These are phyloP conservation scores for Vinca major DNA, from an alignment of 305 asterid genomes.

Conservation along the genomic window DNA sequence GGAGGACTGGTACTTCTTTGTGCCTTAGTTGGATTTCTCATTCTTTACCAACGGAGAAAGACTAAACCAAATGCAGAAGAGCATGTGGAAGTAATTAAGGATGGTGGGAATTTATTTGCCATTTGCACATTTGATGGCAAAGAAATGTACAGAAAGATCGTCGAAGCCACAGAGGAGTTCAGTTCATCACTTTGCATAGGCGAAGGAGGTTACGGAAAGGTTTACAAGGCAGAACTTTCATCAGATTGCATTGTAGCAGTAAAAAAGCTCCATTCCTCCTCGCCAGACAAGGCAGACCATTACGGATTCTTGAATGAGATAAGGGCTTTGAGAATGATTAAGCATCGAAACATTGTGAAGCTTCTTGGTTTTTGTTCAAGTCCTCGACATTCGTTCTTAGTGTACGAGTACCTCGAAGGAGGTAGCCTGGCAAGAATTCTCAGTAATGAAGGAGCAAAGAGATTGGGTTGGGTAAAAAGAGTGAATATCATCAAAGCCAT, in stretches of 20 bases:
- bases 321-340: conserved; percentile 1
- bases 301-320: conserved; percentile 10
- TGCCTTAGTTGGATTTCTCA: neutral
- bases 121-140: conserved; percentile 1
- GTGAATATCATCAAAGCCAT: conserved; percentile 13
- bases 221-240: conserved; percentile 9
- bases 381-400: conserved; percentile 1
- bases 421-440: conserved; percentile 6
- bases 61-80: neutral
- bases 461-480: conserved; percentile 7
- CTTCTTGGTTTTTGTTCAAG: conserved; percentile 4
- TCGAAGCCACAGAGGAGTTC: conserved; percentile 12
- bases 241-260: conserved; percentile 7
- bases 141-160: conserved; percentile 2
- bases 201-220: conserved; percentile 14
- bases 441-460: neutral
- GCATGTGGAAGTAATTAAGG: no score
- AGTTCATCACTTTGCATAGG: conserved; percentile 10
- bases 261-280: conserved; percentile 8
- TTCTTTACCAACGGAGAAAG: neutral
- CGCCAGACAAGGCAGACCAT: neutral
- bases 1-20: conserved; percentile 13
- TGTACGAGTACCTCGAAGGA: conserved; percentile 3
- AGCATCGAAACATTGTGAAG: conserved; percentile 5
- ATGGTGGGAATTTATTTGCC: neutral